Base-by-base conservation (phyloP, 2,329 filamentous ascomycete species). In the Exophiala mesophila region DNA sequence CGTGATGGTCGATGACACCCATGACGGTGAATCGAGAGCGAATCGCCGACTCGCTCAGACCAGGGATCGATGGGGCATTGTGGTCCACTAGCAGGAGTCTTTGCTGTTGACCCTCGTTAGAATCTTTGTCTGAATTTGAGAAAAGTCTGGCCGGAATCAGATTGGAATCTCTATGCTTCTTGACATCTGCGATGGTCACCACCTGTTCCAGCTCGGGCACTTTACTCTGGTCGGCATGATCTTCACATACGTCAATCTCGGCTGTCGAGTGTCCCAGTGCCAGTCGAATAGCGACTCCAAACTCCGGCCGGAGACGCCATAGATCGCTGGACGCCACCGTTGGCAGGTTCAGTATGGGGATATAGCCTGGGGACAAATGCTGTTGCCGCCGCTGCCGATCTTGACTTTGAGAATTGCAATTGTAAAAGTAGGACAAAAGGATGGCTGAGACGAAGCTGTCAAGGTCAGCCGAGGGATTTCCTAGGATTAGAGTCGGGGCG, bases 381-480 rank as follows among this genome's bases (percentile, higher is more conserved):
- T n/a, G 6, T 17, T n/a, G 6, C 6, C 6, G 13, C 13, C 29
- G 29, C 7, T 7, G 13, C 6, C 6, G 13, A 6, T 13, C 7
- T 8, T 7, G 13, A 7, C 29, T 15, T 17, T 32, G 6, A 32
- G 29, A 13, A 13, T n/a, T 34, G 63, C 62, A 30, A 63, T 62
- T 54, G 66, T 63, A 42, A 35, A 80, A 67, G 59, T 80, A 82
- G 24, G 78, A 73, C 56, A 76, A 80, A n/a, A 80, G 58, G 24
- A 82, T 65, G 5, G 77, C 75, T 43, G 72, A 74, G 43, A 77
- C 72, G 56, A 82, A 75, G 19, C 78, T 82, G 63, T 82, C 78
- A 41, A 82, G 70, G 57, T 82, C 78, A 56, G 63, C 63, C n/a
- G 67, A 67, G 10, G 64, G 61, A 39, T 71, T 69, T 16, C 65